Percentiles rank a stretch among this genome's conserved stretches.
Evolutionary conservation across 148 eudicot species (phyloP).

Genomic region (Rhododendron vialii): DNA sequence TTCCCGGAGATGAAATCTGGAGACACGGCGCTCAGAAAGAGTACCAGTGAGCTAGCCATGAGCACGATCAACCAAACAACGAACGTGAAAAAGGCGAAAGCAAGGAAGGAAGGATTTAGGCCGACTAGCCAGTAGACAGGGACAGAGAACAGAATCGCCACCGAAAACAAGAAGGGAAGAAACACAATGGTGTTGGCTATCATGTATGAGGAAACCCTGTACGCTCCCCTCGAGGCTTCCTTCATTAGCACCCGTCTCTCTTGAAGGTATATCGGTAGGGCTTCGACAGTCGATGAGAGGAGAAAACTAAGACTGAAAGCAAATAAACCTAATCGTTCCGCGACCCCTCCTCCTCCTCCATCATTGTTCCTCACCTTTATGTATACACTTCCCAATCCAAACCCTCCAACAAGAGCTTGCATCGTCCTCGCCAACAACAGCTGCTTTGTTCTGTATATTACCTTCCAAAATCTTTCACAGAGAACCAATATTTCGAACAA

Average conservation of each 20-base stretch:
- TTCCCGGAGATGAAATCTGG: slow-evolving; percentile 92
- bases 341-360: slow-evolving; percentile 36
- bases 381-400: slow-evolving; percentile 81
- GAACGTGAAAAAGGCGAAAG: slow-evolving; percentile 64
- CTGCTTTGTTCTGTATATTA: slow-evolving; percentile 84
- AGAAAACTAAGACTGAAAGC: slow-evolving; percentile 93
- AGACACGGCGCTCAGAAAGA: slow-evolving; percentile 73
- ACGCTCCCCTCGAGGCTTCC: slow-evolving; percentile 76
- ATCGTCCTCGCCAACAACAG: slow-evolving; percentile 80
- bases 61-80: slow-evolving; percentile 80
- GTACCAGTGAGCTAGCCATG: slow-evolving; percentile 94
- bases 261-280: slow-evolving; percentile 90
- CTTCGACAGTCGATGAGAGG: slow-evolving; percentile 92
- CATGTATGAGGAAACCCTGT: slow-evolving; percentile 74
- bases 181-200: slow-evolving; percentile 81
- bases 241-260: slow-evolving; percentile 92
- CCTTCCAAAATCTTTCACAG: slow-evolving; percentile 70
- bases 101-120: slow-evolving; percentile 55
- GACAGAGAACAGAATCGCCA: slow-evolving; percentile 61
- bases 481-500: slow-evolving; percentile 52
- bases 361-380: slow-evolving; percentile 55
- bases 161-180: slow-evolving; percentile 70
- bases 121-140: slow-evolving; percentile 94
- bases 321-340: slow-evolving; percentile 76
- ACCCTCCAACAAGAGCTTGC: slow-evolving; percentile 94